Conservation (phyloP, 163 green algal species). For the Scenedesmus sp. region DNA sequence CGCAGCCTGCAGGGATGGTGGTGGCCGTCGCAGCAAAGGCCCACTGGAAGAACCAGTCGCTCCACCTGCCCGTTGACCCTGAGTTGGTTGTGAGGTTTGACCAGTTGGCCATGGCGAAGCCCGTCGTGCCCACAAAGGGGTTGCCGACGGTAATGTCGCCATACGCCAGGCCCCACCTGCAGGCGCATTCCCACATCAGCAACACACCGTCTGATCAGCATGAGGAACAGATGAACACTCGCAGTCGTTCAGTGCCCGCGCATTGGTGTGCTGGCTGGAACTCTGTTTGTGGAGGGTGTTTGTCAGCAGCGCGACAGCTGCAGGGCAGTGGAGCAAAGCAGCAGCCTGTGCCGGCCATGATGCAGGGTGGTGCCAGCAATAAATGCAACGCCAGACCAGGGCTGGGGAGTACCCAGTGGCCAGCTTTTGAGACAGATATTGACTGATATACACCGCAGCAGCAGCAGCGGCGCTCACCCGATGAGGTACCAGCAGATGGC, state of each 20-base stretch:
- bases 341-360: too few relatives aligned
- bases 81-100: slow-evolving; percentile 33
- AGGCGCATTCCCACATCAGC: neutral
- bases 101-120: slow-evolving; percentile 72
- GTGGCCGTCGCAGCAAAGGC: slow-evolving; percentile 88
- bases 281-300: too few relatives aligned
- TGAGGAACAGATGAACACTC: too few relatives aligned
- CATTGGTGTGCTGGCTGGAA: too few relatives aligned
- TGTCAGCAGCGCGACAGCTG: too few relatives aligned
- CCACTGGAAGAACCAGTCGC: slow-evolving; percentile 90
- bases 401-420: too few relatives aligned
- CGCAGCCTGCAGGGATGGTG: slow-evolving; percentile 85
- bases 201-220: neutral
- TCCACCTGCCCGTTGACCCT: slow-evolving; percentile 47
- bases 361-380: too few relatives aligned
- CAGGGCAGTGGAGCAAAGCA: too few relatives aligned
- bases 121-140: slow-evolving; percentile 76
- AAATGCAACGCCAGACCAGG: too few relatives aligned
- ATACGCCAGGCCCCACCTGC: slow-evolving; percentile 81
- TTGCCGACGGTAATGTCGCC: slow-evolving; percentile 69
- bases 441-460: neutral
- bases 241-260: too few relatives aligned
- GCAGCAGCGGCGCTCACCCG: slow-evolving; percentile 59
- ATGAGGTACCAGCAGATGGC: slow-evolving; percentile 81
- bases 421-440: too few relatives aligned